Conservation (phyloP, 257 asterid genomes). For the Striga asiatica region DNA sequence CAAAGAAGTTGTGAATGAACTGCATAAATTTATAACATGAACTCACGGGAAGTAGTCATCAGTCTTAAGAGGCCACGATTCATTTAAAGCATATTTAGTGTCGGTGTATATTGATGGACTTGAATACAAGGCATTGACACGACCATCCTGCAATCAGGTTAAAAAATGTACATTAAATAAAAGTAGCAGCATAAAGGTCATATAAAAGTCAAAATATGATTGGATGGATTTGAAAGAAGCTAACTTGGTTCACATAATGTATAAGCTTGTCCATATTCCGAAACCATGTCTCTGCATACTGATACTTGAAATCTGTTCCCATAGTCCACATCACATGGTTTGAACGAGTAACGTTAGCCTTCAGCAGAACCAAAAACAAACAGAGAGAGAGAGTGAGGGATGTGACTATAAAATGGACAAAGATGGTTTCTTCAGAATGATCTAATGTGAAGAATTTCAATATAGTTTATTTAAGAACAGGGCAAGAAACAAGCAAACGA, state of each 20-base stretch:
- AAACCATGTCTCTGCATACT: slow-evolving; percentile 81
- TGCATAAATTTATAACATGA: not conserved
- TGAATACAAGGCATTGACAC: slow-evolving; percentile 92
- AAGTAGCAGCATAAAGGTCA: no score
- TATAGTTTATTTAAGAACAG: not conserved
- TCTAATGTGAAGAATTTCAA: slow-evolving; percentile 1
- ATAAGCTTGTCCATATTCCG: slow-evolving; percentile 95
- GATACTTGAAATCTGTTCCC: slow-evolving; percentile 99
- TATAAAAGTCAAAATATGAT: no score
- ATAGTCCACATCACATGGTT: slow-evolving; percentile 98
- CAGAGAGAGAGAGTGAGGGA: not conserved
- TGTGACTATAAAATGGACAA: not conserved
- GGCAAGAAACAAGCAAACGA: not conserved
- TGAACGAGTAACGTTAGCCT: slow-evolving; percentile 92
- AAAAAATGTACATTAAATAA: no score
- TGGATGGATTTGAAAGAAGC: slow-evolving; percentile 19
- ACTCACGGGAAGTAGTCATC: slow-evolving; percentile 96
- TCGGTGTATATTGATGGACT: slow-evolving; percentile 92
- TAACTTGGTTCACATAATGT: slow-evolving; percentile 81
- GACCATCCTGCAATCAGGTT: slow-evolving; percentile 73
- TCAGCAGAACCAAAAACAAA: slow-evolving; percentile 13
- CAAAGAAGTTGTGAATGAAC: not conserved
- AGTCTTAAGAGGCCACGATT: slow-evolving; percentile 88
- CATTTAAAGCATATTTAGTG: slow-evolving; percentile 64
- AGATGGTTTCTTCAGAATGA: not conserved